Base-by-base conservation (phyloP, 768 basidiomycete species). In the Amanita inopinata region DNA sequence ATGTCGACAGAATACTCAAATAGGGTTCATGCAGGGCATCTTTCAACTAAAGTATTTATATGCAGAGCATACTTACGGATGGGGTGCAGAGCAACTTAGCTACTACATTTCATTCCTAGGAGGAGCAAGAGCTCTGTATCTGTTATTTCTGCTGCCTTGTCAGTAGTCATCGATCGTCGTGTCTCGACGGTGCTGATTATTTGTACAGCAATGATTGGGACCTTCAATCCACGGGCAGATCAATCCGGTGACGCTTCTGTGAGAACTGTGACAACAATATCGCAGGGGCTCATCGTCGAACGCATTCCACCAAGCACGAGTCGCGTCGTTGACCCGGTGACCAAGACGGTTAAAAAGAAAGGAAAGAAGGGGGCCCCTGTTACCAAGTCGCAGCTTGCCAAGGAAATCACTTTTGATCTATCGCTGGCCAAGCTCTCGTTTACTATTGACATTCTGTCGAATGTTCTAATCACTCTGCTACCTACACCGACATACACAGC, bases 21-120 rank as follows among this genome's bases (percentile, higher is more conserved):
- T 33, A 17, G 12, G 14, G 25, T 19, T 27, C 43, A 18, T 42
- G 3, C 42, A 83, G 73, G 87, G 86, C n/a, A 50, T 89, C 3
- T 80, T 75, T 59, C 83, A 84, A 55, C 64, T 88, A 57, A 91
- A 88, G 54, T 88, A 88, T 57, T 63, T 88, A 19, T 91, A 89
- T 54, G 85, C 82, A 2, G 74, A 67, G 39, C 82, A 86, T 53
- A 60, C 75, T 6, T 88, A 83, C 49, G 65, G 64, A 37, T 89
- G 86, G 86, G 70, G 67, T 32, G 74, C 80, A 12, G 80, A 80
- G 51, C 71, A 81, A 57, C 59, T 88, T 49, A 78, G 83, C 46
- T 84, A 84, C 56, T 89, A 83, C 49, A 80, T 89, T 37, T 80
- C 82, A 1, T 72, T 74, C 51, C 67, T 82, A 56, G 77, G 80